Percentiles rank a stretch among this genome's conserved stretches.
These are phyloP conservation scores for Lasiosphaeriaceae sp. DNA, from an alignment of 495 filamentous ascomycete species.

Conservation along the genomic window DNA sequence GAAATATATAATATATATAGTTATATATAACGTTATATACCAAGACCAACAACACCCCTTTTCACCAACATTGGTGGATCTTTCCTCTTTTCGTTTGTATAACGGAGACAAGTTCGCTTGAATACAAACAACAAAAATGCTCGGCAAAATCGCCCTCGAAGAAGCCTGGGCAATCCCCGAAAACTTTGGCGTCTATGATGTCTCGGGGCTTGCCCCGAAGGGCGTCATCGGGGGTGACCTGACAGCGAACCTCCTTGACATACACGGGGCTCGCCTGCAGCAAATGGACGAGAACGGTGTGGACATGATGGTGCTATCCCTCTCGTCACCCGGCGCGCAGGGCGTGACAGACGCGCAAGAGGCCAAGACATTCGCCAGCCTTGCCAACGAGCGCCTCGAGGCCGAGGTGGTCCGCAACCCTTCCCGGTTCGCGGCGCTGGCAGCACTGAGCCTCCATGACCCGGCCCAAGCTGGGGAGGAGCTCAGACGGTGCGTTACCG, in stretches of 20 bases:
- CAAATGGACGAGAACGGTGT: constrained; percentile 27
- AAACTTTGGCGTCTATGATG: constrained; percentile 23
- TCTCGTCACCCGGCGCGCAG: constrained; percentile 22
- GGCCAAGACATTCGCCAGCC: constrained; percentile 19
- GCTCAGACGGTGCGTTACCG: constrained; percentile 42
- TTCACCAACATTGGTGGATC: too few species aligned
- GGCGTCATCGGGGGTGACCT: constrained; percentile 21
- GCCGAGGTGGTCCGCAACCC: constrained; percentile 42
- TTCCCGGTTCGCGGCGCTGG: constrained; percentile 51
- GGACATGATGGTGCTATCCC: constrained; percentile 25
- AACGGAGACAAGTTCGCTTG: too few species aligned
- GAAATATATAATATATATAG: too few species aligned
- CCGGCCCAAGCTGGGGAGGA: constrained; percentile 45
- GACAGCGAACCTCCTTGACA: constrained; percentile 22
- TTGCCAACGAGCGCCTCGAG: constrained; percentile 53
- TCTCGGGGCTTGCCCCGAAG: constrained; percentile 19
- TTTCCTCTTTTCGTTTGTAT: too few species aligned
- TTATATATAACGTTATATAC: too few species aligned
- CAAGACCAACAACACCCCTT: too few species aligned
- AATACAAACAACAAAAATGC: constrained; percentile 10
- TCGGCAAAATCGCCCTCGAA: constrained; percentile 25
- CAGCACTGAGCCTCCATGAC: constrained; percentile 48
- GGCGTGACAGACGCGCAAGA: constrained; percentile 15
- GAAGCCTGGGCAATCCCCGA: constrained; percentile 26
- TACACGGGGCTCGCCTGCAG: constrained; percentile 20